phyloP scores from a whole-genome alignment of 192 early-diverging fungal species.

The Kickxella alabastrina region DNA sequence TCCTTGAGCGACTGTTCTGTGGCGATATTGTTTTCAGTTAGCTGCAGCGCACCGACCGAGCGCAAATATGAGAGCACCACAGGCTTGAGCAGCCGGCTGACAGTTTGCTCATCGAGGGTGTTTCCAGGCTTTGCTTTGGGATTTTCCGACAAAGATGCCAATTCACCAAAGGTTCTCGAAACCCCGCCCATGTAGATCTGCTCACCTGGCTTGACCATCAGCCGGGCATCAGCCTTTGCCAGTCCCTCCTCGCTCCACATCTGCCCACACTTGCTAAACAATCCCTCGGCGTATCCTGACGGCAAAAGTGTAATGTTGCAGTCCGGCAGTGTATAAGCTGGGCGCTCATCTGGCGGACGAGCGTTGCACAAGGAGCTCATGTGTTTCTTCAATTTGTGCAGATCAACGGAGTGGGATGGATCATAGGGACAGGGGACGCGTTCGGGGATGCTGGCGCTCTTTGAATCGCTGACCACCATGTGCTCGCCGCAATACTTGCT shows the following conservation, averaged over 20 bases:
- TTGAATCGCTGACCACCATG: slow-evolving; percentile 9
- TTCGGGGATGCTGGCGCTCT: slow-evolving; percentile 4
- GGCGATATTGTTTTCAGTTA: no score
- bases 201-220: slow-evolving; percentile 30
- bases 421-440: slow-evolving; percentile 76
- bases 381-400: slow-evolving; percentile 56
- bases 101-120: not conserved
- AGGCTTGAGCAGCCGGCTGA: slow-evolving; percentile 5
- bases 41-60: not conserved
- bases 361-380: slow-evolving; percentile 61
- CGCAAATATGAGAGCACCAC: slow-evolving; percentile 6
- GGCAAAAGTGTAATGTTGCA: slow-evolving; percentile 32
- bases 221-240: slow-evolving; percentile 17
- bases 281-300: slow-evolving; percentile 3
- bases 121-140: not conserved
- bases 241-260: slow-evolving; percentile 28
- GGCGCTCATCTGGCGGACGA: slow-evolving; percentile 47
- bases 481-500: slow-evolving; percentile 73
- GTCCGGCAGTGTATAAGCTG: slow-evolving; percentile 36
- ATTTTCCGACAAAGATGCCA: not conserved
- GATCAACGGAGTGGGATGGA: slow-evolving; percentile 59
- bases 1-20: slow-evolving; percentile 1
- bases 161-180: slow-evolving; percentile 3
- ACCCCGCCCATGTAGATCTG: slow-evolving; percentile 3
- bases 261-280: slow-evolving; percentile 2